phyloP scores from a whole-genome alignment of 2,329 filamentous ascomycete genomes.

The Xylariales sp. region DNA sequence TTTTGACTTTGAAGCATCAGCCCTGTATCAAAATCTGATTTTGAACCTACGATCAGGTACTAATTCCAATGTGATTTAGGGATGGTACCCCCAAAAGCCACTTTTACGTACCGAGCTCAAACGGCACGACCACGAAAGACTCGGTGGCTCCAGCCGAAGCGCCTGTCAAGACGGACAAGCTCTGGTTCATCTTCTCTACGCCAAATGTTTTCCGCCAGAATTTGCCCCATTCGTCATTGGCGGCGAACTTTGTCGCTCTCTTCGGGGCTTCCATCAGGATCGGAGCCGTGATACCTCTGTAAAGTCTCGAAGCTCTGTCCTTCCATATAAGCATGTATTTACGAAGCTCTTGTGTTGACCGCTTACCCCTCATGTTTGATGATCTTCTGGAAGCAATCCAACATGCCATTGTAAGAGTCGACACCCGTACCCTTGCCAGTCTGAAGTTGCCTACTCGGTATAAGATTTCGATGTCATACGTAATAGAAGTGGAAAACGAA shows the following conservation, averaged over 20 bases:
- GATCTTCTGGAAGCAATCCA: conserved; percentile 98
- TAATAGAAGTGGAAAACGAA: conserved; percentile 42
- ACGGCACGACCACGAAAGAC: conserved; percentile 93
- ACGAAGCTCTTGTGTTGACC: background rate
- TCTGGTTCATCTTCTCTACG: conserved; percentile 82
- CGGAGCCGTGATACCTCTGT: conserved; percentile 91
- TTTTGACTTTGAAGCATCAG: conserved; percentile 64
- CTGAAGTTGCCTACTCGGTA: conserved; percentile 70
- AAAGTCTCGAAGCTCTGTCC: conserved; percentile 75
- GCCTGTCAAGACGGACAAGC: conserved; percentile 86
- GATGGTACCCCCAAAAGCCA: too few species aligned
- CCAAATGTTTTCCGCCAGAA: conserved; percentile 88
- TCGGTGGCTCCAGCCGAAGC: conserved; percentile 94
- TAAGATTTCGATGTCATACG: conserved; percentile 5
- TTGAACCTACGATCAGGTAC: too few species aligned
- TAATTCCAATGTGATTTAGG: background rate
- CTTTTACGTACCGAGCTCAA: conserved; percentile 48
- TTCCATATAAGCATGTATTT: conserved; percentile 9
- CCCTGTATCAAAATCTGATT: conserved; percentile 49
- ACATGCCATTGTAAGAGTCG: conserved; percentile 92
- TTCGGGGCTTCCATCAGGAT: conserved; percentile 92
- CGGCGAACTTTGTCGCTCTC: conserved; percentile 96
- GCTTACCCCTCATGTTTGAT: conserved; percentile 87
- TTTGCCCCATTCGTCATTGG: conserved; percentile 97
- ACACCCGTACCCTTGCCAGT: conserved; percentile 66